phyloP scores from a whole-genome alignment of 2,329 filamentous ascomycete genomes.

The Talaromyces sp. region DNA sequence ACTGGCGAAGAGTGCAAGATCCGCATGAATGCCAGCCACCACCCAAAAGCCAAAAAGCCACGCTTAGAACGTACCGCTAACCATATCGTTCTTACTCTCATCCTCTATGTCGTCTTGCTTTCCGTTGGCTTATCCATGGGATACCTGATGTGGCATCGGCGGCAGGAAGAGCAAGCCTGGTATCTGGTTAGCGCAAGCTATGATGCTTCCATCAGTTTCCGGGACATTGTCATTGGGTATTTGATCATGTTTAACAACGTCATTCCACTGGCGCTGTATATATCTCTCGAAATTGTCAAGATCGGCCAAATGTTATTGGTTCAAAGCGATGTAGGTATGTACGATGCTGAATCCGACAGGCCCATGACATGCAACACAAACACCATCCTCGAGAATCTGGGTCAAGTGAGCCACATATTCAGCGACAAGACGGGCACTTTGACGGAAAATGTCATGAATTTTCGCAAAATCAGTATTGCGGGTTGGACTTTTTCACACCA shows the following conservation, averaged over 20 bases:
- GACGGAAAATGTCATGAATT: conserved; percentile 79
- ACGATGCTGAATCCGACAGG: conserved; percentile 66
- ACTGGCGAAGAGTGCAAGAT: conserved; percentile 87
- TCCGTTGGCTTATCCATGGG: conserved; percentile 33
- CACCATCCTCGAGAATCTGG: conserved; percentile 76
- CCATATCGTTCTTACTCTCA: conserved; percentile 69
- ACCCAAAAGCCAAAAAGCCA: conserved; percentile 73
- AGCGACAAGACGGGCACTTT: conserved; percentile 81
- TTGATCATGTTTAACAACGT: conserved; percentile 88
- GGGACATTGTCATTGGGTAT: conserved; percentile 70
- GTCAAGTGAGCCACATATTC: conserved; percentile 70
- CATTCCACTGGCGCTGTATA: conserved; percentile 78
- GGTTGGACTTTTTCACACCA: conserved; percentile 72
- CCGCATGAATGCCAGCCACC: conserved; percentile 83
- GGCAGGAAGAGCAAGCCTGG: conserved; percentile 57
- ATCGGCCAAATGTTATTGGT: conserved; percentile 66
- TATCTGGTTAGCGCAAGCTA: conserved; percentile 56
- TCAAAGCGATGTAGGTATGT: conserved; percentile 72
- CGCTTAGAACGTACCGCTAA: conserved; percentile 71
- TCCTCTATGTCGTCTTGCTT: conserved; percentile 59
- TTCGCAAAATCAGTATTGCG: conserved; percentile 71
- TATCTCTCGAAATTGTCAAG: conserved; percentile 84
- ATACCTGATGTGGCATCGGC: conserved; percentile 63
- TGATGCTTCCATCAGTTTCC: conserved; percentile 49
- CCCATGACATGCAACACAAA: conserved; percentile 75